These are phyloP conservation scores for Boletus subcaerulescens DNA, from an alignment of 768 basidiomycete species.

Conservation along the genomic window DNA sequence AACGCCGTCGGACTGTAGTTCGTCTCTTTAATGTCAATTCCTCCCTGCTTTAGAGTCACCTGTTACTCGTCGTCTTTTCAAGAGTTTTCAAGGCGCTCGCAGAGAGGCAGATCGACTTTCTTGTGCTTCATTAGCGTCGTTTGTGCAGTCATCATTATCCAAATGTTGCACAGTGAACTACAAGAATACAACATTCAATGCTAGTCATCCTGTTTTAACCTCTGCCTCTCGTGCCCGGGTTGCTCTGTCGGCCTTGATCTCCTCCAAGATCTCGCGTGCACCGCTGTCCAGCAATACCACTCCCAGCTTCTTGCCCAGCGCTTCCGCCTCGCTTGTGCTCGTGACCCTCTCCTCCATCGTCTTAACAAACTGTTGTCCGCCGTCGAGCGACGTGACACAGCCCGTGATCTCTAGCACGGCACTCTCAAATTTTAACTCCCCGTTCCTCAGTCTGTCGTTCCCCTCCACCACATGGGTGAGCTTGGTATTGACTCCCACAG, in stretches of 20 bases:
- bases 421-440: conserved; percentile 29
- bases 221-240: conserved; percentile 43
- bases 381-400: conserved; percentile 82
- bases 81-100: conserved; percentile 62
- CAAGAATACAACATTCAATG: conserved; percentile 20
- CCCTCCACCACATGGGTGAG: conserved; percentile 36
- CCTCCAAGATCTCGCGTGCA: conserved; percentile 76
- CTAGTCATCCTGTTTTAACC: conserved; percentile 13
- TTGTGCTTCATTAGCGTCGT: conserved; percentile 21
- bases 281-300: conserved; percentile 61
- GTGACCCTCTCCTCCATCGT: conserved; percentile 51
- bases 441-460: conserved; percentile 31
- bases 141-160: conserved; percentile 11
- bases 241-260: conserved; percentile 70
- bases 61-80: conserved; percentile 42
- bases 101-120: conserved; percentile 53
- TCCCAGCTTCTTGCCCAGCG: conserved; percentile 66
- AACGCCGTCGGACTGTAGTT: neutral
- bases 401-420: conserved; percentile 63
- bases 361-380: conserved; percentile 67
- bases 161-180: conserved; percentile 19
- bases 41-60: conserved; percentile 74
- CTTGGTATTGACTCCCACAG: conserved; percentile 75
- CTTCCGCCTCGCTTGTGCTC: conserved; percentile 59
- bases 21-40: conserved; percentile 35